phyloP scores from a whole-genome alignment of 495 filamentous ascomycete genomes.

The Neohortaea acidophila region DNA sequence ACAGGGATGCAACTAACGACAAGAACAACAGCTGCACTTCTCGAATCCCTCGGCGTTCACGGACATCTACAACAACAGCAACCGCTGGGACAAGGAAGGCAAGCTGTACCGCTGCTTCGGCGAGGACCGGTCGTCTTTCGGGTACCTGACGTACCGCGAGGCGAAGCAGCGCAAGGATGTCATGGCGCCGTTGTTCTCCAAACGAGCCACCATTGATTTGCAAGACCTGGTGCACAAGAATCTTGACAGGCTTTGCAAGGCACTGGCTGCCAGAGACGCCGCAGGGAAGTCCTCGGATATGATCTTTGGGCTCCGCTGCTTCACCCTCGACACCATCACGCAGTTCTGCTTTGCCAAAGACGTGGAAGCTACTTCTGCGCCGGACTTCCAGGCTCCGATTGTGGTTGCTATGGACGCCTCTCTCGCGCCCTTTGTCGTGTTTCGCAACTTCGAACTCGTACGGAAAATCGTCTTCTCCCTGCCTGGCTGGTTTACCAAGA shows the following conservation, averaged over 20 bases:
- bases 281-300: constrained; percentile 17
- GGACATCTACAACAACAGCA: constrained; percentile 26
- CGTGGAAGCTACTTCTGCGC: constrained; percentile 22
- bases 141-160: constrained; percentile 22
- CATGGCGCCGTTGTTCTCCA: constrained; percentile 28
- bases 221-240: constrained; percentile 27
- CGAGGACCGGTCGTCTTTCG: constrained; percentile 27
- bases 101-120: constrained; percentile 25
- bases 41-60: constrained; percentile 26
- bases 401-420: constrained; percentile 22
- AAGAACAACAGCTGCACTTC: constrained; percentile 36
- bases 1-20: background rate
- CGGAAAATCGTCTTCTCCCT: constrained; percentile 20
- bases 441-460: constrained; percentile 27
- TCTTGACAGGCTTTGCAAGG: constrained; percentile 8
- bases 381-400: constrained; percentile 25
- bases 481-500: constrained; percentile 21
- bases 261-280: background rate
- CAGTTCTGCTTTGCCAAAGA: constrained; percentile 26
- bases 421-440: constrained; percentile 10
- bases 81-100: constrained; percentile 28
- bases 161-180: constrained; percentile 28
- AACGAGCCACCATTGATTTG: constrained; percentile 20
- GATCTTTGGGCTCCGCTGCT: constrained; percentile 26
- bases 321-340: constrained; percentile 30